These are phyloP conservation scores for Lachnellula cervina DNA, from an alignment of 2,329 filamentous ascomycete species.

Conservation along the genomic window DNA sequence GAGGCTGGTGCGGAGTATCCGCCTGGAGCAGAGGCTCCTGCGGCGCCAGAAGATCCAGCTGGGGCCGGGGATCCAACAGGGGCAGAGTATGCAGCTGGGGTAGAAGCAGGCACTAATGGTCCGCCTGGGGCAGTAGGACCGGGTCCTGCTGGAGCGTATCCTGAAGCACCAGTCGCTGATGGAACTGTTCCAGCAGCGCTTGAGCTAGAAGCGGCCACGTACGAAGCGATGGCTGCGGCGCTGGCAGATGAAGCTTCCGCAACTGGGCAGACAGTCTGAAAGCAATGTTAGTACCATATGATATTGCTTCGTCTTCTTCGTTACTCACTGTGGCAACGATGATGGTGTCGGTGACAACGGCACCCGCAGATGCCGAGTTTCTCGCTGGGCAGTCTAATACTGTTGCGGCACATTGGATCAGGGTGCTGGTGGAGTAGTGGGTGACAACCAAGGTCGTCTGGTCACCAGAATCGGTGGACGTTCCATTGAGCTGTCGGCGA, in stretches of 20 bases:
- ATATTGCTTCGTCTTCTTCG: not conserved
- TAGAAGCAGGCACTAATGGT: slow-evolving; percentile 1
- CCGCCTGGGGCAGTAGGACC: slow-evolving; percentile 1
- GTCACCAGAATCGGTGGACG: slow-evolving; percentile 5
- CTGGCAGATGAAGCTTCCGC: slow-evolving; percentile 36
- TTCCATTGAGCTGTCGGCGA: slow-evolving; percentile 23
- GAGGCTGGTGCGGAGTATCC: not conserved
- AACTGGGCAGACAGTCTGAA: slow-evolving; percentile 44
- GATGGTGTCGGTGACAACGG: slow-evolving; percentile 37
- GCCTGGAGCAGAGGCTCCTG: not conserved
- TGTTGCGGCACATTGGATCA: slow-evolving; percentile 36
- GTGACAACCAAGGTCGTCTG: slow-evolving; percentile 38
- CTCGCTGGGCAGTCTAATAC: slow-evolving; percentile 39
- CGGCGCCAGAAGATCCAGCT: slow-evolving; percentile 1
- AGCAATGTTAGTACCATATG: slow-evolving; percentile 3
- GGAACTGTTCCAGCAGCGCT: not conserved
- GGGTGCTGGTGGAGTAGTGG: slow-evolving; percentile 31
- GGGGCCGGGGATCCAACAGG: slow-evolving; percentile 1
- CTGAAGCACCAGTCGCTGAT: too few relatives aligned
- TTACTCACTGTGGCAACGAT: slow-evolving; percentile 37
- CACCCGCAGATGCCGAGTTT: slow-evolving; percentile 16
- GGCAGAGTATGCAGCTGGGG: not conserved
- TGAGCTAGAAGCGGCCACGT: slow-evolving; percentile 6
- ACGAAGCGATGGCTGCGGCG: slow-evolving; percentile 37
- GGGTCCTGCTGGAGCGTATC: not conserved